phyloP scores from a whole-genome alignment of 1,284 basidiomycete species.

The Boletus putidus region DNA sequence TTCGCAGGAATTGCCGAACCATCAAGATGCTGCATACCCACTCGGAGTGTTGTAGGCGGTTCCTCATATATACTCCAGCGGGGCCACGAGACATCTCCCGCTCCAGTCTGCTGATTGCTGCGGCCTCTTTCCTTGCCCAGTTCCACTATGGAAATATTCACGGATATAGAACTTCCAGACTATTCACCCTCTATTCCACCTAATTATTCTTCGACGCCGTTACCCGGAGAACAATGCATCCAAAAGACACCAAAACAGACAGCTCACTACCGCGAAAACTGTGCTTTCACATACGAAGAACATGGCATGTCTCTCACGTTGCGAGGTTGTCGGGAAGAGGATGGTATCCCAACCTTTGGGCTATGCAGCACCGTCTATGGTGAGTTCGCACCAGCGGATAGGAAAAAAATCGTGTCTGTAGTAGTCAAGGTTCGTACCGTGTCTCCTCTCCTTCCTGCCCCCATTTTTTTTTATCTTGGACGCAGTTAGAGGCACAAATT shows the following conservation, averaged over 20 bases:
- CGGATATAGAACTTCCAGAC: slow-evolving; percentile 28
- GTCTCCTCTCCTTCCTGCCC: not conserved
- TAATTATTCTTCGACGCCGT: slow-evolving; percentile 38
- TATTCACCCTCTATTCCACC: slow-evolving; percentile 37
- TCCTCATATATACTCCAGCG: slow-evolving; percentile 28
- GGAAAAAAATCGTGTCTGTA: slow-evolving; percentile 45
- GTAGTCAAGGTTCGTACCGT: slow-evolving; percentile 44
- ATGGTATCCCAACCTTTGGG: slow-evolving; percentile 36
- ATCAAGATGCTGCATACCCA: slow-evolving; percentile 13
- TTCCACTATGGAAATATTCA: slow-evolving; percentile 21
- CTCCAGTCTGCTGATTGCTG: slow-evolving; percentile 2
- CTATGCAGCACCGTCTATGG: slow-evolving; percentile 38
- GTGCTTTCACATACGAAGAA: slow-evolving; percentile 35
- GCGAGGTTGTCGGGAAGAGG: slow-evolving; percentile 37
- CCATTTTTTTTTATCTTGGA: slow-evolving; percentile 1
- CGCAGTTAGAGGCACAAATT: slow-evolving; percentile 55
- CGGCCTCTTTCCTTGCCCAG: slow-evolving; percentile 1
- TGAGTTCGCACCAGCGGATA: slow-evolving; percentile 43
- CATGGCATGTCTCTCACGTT: slow-evolving; percentile 36
- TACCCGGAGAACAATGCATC: slow-evolving; percentile 38
- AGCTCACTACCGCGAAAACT: slow-evolving; percentile 25
- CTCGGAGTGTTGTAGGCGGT: slow-evolving; percentile 16
- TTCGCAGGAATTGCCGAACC: slow-evolving; percentile 6
- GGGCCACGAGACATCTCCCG: slow-evolving; percentile 2
- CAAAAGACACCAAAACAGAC: slow-evolving; percentile 33